Base-by-base conservation (phyloP, 768 basidiomycete species). In the Neoboletus magnificus region DNA sequence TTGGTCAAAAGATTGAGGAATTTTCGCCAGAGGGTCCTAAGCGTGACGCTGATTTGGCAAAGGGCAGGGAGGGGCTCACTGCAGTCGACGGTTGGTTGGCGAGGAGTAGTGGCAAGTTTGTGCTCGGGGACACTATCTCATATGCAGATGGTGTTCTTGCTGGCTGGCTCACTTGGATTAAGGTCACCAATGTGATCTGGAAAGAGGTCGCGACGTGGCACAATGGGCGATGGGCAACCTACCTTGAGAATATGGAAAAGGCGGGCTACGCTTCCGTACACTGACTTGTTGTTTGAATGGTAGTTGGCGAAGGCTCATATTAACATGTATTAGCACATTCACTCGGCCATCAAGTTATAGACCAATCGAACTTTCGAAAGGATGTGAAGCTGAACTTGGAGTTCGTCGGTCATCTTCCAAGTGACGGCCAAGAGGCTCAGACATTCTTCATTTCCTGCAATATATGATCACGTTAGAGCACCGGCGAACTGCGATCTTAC, bases 141-240 rank as follows among this genome's bases (percentile, higher is more conserved):
- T 76, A 71, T 50, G 73, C 72, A 8, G 78, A 79, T 45, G 59
- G 72, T 15, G 37, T 66, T 36, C 50, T 77, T 10, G 77, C 63
- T 2, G 70, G 59, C 1, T 68, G 64, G 60, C 41, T 79, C 44
- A 58, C 60, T 22, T 79, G 77, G 74, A 60, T 72, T 48, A 73
- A 63, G 59, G 16, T 52, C 11, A 62, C 65, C 4, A 44, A 67
- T 15, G 72, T 60, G 2, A 66, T 60, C 50, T 79, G 76, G 77
- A 59, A 62, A 39, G 66, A 68, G 8, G 57, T 76, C 1, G 54
- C 62, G 39, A 59, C 57, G 9, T 78, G 75, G 74, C 65, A 80
- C 45, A 63, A 59, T 8, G 77, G 77, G 15, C 59, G 69, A 41
- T 79, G 79, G 78, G 71, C 58, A 11, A 65, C 60, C 23, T 63